Evolutionary conservation across 2,329 filamentous ascomycete genomes (phyloP), one percentile per base, ranked within the genome.

Genomic region (Tympanopsis confertula): DNA sequence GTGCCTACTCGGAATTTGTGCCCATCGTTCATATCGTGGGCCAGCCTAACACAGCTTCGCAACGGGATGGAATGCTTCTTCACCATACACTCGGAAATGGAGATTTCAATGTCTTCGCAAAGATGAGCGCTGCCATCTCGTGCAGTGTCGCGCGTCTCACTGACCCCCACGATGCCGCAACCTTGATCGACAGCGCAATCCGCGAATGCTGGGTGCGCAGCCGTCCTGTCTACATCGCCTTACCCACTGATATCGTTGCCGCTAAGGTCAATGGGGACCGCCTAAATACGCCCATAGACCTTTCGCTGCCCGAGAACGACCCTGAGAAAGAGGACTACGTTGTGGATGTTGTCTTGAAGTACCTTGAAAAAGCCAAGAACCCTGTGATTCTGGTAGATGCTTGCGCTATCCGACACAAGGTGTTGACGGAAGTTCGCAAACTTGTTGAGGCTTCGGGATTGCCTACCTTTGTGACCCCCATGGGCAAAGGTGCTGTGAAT

Each of bases 401-500:
- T 22, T 91, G 86, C 50, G 82, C 85, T 10, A 78, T 87, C 45
- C 77, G 86, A 22, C 83, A 91, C 52, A 69, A 79, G 30, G 81
- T 82, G 13, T 57, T 88, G 1, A 57, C 74, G 1, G 85, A 91
- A 56, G 77, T 86, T 14, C 76, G 84, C 47, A 71, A 74, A 5
- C 65, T 94, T 13, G 64, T 93, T 37, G 66, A 79, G 42, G 84
- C 80, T 56, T 84, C 84, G 1, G 67, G 74, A 3, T 64, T 94
- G 5, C 86, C 87, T 4, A 81, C 84, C 0, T 93, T 91, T 48
- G 83, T 88, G n/a, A 82, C 86, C 0, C 85, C 86, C 2, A 93
- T 93, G 82, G 86, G 86, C 35, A 94, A 94, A 62, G 75, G 86
- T 14, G 82, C 83, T 15, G 72, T 94, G 35, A 72, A 91, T 49